Evolutionary conservation across 2,329 filamentous ascomycete species (phyloP), one percentile per base, ranked within the genome.

Genomic region (Helminthosporium solani): DNA sequence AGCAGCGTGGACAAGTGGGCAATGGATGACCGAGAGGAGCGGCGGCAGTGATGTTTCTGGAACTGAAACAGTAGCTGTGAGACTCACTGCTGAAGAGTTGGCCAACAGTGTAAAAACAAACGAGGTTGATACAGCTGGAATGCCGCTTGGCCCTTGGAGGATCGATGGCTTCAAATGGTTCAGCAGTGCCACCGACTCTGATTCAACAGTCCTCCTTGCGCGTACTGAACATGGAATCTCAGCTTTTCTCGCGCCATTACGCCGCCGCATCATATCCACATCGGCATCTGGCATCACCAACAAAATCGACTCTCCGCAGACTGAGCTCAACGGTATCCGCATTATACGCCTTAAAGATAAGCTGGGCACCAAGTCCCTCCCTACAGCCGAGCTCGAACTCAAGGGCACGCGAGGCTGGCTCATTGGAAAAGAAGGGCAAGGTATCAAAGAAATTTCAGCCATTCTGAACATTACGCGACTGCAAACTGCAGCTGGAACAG

Each of bases 21-120:
- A 89, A 63, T 89, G 86, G 86, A 88, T 89, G 86, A 89, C 86
- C 0, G 85, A 88, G 56, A 75, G 85, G 2, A 75, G 77, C 0
- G 85, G 85, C 1, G 86, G 85, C 0, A 86, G 83, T 52, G 86
- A 89, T 57, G 83, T 88, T 1, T 82, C 81, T 3, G 75, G 78
- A 30, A 87, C 83, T 0, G 85, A 89, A 66, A 88, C 85, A 0
- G 67, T 79, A 3, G 83, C 84, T 3, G 42, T 28, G 40, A 21
- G 67, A 56, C 42, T 57, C 19, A 47, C 42, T 7, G 8, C 33
- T 2, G 38, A 55, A 12, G 57, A 63, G 36, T 19, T 71, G n/a
- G 57, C 57, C 8, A 46, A 47, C 41, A 53, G 60, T 20, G 53
- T 20, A 44, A 58, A 8, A 9, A 23, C 67, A 61, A 42, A 61